Conservation (phyloP, 2,329 filamentous ascomycete genomes). For the Aspergillus pseudotamarii region DNA sequence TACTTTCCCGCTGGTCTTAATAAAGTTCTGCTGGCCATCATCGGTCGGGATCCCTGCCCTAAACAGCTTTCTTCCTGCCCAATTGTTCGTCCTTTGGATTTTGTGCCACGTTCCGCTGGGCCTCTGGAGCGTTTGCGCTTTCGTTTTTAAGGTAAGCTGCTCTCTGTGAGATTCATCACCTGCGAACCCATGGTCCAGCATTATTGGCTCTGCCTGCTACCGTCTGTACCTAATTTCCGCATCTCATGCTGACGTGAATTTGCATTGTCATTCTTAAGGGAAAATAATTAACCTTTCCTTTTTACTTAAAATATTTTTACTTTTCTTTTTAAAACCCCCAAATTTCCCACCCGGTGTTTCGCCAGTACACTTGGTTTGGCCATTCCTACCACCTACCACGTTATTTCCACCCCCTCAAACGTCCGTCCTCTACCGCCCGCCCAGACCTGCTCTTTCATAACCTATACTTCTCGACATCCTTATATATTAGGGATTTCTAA, state of each 20-base stretch:
- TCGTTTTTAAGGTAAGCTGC: constrained; percentile 21
- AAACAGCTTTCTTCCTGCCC: constrained; percentile 19
- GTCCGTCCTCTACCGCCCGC: constrained; percentile 2
- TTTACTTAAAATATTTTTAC: constrained; percentile 2
- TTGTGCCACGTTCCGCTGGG: constrained; percentile 27
- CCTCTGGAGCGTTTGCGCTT: constrained; percentile 23
- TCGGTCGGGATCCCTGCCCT: constrained; percentile 24
- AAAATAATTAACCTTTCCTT: constrained; percentile 1
- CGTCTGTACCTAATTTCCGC: constrained; percentile 13
- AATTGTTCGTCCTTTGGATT: constrained; percentile 25
- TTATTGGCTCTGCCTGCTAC: constrained; percentile 10
- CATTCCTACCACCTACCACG: constrained; percentile 12
- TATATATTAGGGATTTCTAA: neutral
- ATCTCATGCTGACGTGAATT: constrained; percentile 10
- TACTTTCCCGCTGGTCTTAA: constrained; percentile 12
- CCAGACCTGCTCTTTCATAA: neutral
- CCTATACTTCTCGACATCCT: neutral
- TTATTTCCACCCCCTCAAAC: constrained; percentile 9
- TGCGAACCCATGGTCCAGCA: constrained; percentile 13
- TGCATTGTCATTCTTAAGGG: neutral
- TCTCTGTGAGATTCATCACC: constrained; percentile 15
- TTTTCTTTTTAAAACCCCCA: constrained; percentile 6
- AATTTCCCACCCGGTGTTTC: constrained; percentile 6
- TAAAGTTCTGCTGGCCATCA: constrained; percentile 16
- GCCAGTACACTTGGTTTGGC: constrained; percentile 9